Percentiles rank a stretch among this genome's conserved stretches.
Conservation (phyloP, 257 asterid genomes). For the Solanum bulbocastanum region DNA sequence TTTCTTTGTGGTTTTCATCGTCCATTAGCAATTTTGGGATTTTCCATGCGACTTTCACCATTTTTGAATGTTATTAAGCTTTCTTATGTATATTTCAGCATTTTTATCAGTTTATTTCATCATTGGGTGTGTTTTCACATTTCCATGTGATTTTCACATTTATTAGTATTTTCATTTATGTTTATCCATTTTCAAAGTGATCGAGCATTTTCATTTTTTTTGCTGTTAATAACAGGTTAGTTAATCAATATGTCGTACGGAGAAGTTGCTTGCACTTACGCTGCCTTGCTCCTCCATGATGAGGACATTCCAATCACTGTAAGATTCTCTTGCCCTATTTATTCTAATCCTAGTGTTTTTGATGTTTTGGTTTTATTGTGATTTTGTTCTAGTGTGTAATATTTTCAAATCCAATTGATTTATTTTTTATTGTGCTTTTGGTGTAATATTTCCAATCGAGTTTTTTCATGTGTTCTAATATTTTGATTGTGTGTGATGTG, state of each 20-base stretch:
- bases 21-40: not conserved
- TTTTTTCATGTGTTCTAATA: not conserved
- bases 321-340: not conserved
- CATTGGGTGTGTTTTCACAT: not conserved
- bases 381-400: not conserved
- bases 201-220: not conserved
- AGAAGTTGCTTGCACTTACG: slow-evolving; percentile 1
- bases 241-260: not conserved
- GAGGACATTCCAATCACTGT: slow-evolving; percentile 1
- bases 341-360: not conserved
- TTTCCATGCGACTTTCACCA: not conserved
- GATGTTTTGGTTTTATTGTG: not conserved
- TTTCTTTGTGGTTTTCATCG: not conserved
- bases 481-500: not conserved
- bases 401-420: not conserved
- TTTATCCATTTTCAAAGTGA: not conserved
- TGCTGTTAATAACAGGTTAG: not conserved
- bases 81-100: not conserved
- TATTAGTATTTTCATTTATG: not conserved
- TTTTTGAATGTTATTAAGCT: not conserved
- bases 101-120: not conserved
- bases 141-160: not conserved
- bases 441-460: not conserved
- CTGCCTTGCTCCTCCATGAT: not conserved
- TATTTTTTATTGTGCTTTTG: not conserved